Evolutionary conservation across 306 rosid species (phyloP).

Genomic region (Aeschynomene evenia): DNA sequence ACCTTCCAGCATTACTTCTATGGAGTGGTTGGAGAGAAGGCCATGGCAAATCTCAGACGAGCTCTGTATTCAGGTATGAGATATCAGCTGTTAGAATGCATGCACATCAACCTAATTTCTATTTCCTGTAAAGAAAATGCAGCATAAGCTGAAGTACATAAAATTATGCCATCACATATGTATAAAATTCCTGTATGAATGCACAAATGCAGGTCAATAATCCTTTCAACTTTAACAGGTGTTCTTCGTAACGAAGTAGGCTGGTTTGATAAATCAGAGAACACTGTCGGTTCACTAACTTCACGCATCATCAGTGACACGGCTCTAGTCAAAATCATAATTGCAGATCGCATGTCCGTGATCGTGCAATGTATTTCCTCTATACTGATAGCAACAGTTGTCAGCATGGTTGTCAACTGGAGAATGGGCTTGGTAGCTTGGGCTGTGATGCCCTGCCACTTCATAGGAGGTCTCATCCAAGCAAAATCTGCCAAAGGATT

Average conservation of each 20-base stretch:
- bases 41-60: constrained; percentile 66
- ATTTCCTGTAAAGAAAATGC: not conserved
- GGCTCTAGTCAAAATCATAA: constrained; percentile 70
- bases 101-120: not conserved
- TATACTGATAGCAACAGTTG: constrained; percentile 76
- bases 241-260: constrained; percentile 72
- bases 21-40: constrained; percentile 86
- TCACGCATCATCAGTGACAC: constrained; percentile 76
- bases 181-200: constrained; percentile 2
- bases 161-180: constrained; percentile 7
- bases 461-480: constrained; percentile 91
- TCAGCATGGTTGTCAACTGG: constrained; percentile 75
- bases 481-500: constrained; percentile 91
- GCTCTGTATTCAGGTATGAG: constrained; percentile 71
- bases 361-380: constrained; percentile 89
- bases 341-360: constrained; percentile 85
- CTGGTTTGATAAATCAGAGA: constrained; percentile 89
- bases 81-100: constrained; percentile 13
- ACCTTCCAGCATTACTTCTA: constrained; percentile 85
- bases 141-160: constrained; percentile 6
- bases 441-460: constrained; percentile 99
- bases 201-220: not conserved
- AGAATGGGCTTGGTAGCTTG: constrained; percentile 91
- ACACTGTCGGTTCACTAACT: constrained; percentile 66
- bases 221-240: constrained; percentile 45